phyloP scores from a whole-genome alignment of 768 basidiomycete genomes.

The Auriscalpium vulgare region DNA sequence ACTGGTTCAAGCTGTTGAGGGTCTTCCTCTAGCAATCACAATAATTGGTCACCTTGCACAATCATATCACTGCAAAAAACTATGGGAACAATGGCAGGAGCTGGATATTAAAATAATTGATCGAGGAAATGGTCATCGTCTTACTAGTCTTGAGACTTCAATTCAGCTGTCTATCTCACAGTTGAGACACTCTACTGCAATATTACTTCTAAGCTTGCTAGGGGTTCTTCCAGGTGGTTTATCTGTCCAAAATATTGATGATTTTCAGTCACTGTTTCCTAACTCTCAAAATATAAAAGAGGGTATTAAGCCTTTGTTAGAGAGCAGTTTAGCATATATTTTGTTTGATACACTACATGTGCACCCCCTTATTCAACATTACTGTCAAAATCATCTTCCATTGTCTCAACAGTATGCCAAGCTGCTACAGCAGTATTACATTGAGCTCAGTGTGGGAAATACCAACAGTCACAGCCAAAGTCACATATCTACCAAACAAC shows the following conservation, averaged over 20 bases:
- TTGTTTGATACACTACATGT: neutral
- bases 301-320: neutral
- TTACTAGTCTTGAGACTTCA: neutral
- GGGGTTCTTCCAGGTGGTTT: neutral
- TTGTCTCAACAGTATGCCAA: neutral
- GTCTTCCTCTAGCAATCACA: neutral
- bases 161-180: neutral
- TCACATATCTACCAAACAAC: neutral
- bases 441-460: neutral
- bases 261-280: neutral
- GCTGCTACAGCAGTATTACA: neutral
- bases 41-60: neutral
- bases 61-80: neutral
- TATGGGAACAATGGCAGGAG: neutral
- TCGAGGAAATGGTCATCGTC: neutral
- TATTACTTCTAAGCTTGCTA: neutral
- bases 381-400: neutral
- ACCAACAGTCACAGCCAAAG: neutral
- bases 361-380: neutral
- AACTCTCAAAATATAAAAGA: neutral
- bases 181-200: neutral
- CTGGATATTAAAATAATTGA: neutral
- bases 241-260: neutral
- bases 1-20: neutral
- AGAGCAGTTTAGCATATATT: neutral